phyloP scores from a whole-genome alignment of 345 rosid species.

The Eucalyptus sp. region DNA sequence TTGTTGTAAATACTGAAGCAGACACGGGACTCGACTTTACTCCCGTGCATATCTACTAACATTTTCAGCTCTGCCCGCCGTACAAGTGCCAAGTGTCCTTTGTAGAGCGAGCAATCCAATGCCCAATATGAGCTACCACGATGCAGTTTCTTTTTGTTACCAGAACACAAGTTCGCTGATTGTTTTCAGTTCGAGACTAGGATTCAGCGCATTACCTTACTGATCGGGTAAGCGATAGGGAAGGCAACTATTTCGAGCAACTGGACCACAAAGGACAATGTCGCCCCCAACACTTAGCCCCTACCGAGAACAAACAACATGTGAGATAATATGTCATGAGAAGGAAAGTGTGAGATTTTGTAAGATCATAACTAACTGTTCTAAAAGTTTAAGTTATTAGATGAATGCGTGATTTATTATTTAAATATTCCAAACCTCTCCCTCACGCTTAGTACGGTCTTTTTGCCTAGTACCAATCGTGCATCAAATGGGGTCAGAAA shows the following conservation, averaged over 20 bases:
- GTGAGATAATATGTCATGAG: conserved; percentile 64
- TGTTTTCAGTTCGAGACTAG: not conserved
- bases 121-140: conserved; percentile 12
- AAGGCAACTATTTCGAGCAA: conserved; percentile 65
- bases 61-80: conserved; percentile 65
- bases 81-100: conserved; percentile 52
- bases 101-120: conserved; percentile 59
- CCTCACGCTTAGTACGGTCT: too few relatives aligned
- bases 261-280: conserved; percentile 61
- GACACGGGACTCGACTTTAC: conserved; percentile 35
- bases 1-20: not conserved
- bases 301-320: conserved; percentile 72
- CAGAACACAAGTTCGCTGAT: not conserved
- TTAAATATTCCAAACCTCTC: too few relatives aligned
- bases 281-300: conserved; percentile 76
- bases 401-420: too few relatives aligned
- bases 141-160: not conserved
- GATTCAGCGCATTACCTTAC: conserved; percentile 45
- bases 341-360: not conserved
- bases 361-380: too few relatives aligned
- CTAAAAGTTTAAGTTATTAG: too few relatives aligned
- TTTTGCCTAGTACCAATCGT: too few relatives aligned
- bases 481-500: too few relatives aligned
- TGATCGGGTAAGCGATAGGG: conserved; percentile 83
- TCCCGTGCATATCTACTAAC: conserved; percentile 65